Conservation (phyloP, 148 eudicot species). For the Rhododendron ovatum region DNA sequence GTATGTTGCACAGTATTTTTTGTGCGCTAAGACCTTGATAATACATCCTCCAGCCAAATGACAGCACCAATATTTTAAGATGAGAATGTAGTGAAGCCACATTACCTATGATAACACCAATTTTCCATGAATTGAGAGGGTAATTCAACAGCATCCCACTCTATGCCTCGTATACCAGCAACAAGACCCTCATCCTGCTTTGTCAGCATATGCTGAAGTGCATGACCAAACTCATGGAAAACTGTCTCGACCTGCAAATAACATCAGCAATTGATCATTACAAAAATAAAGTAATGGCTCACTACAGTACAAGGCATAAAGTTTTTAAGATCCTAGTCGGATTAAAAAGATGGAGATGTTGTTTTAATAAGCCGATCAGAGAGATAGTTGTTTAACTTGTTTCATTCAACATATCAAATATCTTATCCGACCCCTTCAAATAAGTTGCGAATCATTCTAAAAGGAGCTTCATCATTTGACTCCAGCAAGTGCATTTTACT, state of each 20-base stretch:
- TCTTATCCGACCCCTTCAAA: not conserved
- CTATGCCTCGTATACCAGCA: constrained; percentile 92
- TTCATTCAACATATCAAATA: not conserved
- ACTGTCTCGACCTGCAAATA: constrained; percentile 86
- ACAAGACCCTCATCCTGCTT: constrained; percentile 97
- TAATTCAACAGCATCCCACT: constrained; percentile 99
- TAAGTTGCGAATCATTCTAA: not conserved
- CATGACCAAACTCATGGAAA: constrained; percentile 99
- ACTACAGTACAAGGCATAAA: not conserved
- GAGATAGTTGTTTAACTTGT: not conserved
- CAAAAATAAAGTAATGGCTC: not conserved
- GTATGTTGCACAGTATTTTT: not conserved
- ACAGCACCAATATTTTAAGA: not conserved
- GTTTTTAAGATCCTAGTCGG: not conserved
- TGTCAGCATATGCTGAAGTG: constrained; percentile 99
- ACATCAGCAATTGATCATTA: not conserved
- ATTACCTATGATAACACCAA: constrained; percentile 97
- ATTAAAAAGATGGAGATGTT: not conserved
- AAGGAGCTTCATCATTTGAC: not conserved
- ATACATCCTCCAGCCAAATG: not conserved
- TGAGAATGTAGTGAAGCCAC: not conserved
- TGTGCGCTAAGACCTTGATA: not conserved
- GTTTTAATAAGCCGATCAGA: not conserved
- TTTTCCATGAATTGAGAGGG: constrained; percentile 99
- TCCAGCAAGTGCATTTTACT: not conserved